These are phyloP conservation scores for Aspergillus avenaceus DNA, from an alignment of 495 filamentous ascomycete genomes.

Conservation along the genomic window DNA sequence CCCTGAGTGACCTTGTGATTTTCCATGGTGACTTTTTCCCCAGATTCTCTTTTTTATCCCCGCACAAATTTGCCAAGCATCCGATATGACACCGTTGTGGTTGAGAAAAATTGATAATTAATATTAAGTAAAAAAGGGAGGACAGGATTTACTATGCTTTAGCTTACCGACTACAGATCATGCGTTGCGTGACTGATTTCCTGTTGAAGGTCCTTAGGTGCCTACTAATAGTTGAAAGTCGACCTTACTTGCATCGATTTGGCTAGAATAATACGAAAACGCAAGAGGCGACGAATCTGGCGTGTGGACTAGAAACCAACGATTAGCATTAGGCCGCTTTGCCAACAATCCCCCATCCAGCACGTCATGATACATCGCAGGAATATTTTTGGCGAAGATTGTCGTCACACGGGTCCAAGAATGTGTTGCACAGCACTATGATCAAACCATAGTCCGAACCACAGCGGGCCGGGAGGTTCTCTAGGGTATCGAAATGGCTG, in stretches of 20 bases:
- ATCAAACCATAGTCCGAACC: neutral
- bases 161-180: neutral
- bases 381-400: neutral
- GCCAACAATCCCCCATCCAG: constrained; percentile 6
- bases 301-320: neutral
- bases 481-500: neutral
- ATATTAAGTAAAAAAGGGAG: no score
- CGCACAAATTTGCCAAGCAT: constrained; percentile 18
- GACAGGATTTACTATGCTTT: neutral
- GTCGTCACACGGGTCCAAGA: neutral
- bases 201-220: neutral
- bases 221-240: no score
- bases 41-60: constrained; percentile 16
- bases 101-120: no score
- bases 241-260: neutral
- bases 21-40: constrained; percentile 9
- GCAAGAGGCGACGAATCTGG: constrained; percentile 3
- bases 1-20: constrained; percentile 1
- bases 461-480: neutral
- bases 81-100: constrained; percentile 2
- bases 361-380: constrained; percentile 10
- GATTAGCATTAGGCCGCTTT: neutral
- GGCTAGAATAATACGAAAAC: neutral
- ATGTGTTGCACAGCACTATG: constrained; percentile 3
- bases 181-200: constrained; percentile 6